Conservation (phyloP, 108 stramenopile species). For the Skeletonema grethae region DNA sequence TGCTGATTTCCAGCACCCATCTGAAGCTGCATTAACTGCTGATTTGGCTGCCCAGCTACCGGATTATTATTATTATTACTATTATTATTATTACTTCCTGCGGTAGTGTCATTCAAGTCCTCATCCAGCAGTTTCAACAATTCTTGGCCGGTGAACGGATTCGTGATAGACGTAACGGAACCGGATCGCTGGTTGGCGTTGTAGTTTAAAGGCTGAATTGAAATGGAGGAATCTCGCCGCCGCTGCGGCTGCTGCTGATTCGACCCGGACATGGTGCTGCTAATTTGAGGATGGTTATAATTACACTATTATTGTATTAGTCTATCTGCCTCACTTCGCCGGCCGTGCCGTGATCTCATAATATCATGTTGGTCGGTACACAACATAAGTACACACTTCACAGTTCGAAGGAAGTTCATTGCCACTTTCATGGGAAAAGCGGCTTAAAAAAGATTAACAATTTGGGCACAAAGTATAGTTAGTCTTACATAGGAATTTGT, state of each 20-base stretch:
- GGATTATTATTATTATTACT: constrained; percentile 2
- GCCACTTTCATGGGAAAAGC: too few species aligned
- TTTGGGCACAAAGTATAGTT: too few species aligned
- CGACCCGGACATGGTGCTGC: neutral
- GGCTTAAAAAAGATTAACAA: too few species aligned
- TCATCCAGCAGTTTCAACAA: constrained; percentile 34
- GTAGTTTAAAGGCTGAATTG: neutral
- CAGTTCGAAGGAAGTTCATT: too few species aligned
- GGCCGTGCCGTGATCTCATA: too few species aligned
- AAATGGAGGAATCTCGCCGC: constrained; percentile 3
- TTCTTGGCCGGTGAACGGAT: constrained; percentile 26
- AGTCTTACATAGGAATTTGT: too few species aligned
- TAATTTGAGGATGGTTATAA: too few species aligned
- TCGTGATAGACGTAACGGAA: constrained; percentile 18
- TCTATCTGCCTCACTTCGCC: neutral
- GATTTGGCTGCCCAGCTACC: constrained; percentile 19
- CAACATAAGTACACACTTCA: too few species aligned
- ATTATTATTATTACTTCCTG: neutral
- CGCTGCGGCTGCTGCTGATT: neutral
- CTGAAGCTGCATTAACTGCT: constrained; percentile 7
- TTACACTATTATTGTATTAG: too few species aligned
- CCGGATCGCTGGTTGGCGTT: constrained; percentile 2
- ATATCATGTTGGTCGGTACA: too few species aligned
- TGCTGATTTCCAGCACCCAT: neutral
- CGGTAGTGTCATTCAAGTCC: neutral